Conservation (phyloP, 2,329 filamentous ascomycete species). For the Alternaria gansuensis region DNA sequence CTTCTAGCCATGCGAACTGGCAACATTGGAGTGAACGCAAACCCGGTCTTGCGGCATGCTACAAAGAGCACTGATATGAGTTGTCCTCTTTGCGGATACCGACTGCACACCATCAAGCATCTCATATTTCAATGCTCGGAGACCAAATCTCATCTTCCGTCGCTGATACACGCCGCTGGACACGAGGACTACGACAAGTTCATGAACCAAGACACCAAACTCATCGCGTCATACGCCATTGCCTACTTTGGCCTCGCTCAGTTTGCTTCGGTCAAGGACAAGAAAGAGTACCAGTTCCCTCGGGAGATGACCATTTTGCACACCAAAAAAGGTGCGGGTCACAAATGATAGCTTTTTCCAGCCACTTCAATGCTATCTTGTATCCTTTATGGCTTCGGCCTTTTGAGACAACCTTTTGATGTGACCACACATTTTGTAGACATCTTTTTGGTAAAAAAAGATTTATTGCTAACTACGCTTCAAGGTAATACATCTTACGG, state of each 20-base stretch:
- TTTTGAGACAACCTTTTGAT: too few relatives aligned
- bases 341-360: too few relatives aligned
- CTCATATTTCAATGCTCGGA: background rate
- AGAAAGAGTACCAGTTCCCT: background rate
- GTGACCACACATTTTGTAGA: too few relatives aligned
- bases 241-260: background rate
- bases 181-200: background rate
- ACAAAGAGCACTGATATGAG: background rate
- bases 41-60: too few relatives aligned
- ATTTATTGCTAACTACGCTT: too few relatives aligned
- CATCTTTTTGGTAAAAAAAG: too few relatives aligned
- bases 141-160: background rate
- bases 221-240: background rate
- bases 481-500: too few relatives aligned
- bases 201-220: background rate
- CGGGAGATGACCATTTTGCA: background rate
- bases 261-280: background rate
- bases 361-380: too few relatives aligned
- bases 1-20: slow-evolving; percentile 6
- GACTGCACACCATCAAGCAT: background rate
- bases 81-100: background rate
- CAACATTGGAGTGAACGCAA: background rate
- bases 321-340: too few relatives aligned
- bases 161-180: background rate
- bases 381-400: too few relatives aligned